phyloP scores from a whole-genome alignment of 495 filamentous ascomycete species.

The Bryoglossum gracile region DNA sequence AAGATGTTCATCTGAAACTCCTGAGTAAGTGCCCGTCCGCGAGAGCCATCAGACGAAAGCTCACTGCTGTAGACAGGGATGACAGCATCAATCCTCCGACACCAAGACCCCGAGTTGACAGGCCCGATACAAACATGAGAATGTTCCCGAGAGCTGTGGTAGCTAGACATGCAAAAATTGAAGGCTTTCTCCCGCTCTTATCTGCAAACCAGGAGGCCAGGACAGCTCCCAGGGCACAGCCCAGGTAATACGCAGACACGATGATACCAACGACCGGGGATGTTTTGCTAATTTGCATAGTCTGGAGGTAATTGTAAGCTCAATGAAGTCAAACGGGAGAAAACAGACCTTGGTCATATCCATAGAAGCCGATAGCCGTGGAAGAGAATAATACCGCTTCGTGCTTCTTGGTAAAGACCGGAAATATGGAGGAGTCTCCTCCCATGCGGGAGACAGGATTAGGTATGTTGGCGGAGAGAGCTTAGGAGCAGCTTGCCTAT shows the following conservation, averaged over 20 bases:
- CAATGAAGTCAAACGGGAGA: neutral
- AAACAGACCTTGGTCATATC: constrained; percentile 39
- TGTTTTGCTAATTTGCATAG: constrained; percentile 43
- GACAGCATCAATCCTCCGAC: constrained; percentile 51
- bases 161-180: constrained; percentile 42
- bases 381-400: constrained; percentile 44
- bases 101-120: constrained; percentile 42
- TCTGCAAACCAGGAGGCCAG: constrained; percentile 43
- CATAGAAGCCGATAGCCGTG: constrained; percentile 53
- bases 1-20: constrained; percentile 55
- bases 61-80: constrained; percentile 52
- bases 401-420: constrained; percentile 29
- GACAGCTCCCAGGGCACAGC: constrained; percentile 45
- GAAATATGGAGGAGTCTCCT: constrained; percentile 4
- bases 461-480: constrained; percentile 17
- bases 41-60: constrained; percentile 38
- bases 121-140: constrained; percentile 46
- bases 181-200: constrained; percentile 39
- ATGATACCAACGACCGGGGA: constrained; percentile 48
- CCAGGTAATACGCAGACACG: constrained; percentile 52
- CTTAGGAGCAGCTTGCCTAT: too few species aligned
- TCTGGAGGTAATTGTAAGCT: constrained; percentile 40
- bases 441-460: constrained; percentile 9
- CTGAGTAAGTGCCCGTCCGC: constrained; percentile 47
- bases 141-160: constrained; percentile 43